Base-by-base conservation (phyloP, 208 protist genomes). In the Crithidia acanthocephali region DNA sequence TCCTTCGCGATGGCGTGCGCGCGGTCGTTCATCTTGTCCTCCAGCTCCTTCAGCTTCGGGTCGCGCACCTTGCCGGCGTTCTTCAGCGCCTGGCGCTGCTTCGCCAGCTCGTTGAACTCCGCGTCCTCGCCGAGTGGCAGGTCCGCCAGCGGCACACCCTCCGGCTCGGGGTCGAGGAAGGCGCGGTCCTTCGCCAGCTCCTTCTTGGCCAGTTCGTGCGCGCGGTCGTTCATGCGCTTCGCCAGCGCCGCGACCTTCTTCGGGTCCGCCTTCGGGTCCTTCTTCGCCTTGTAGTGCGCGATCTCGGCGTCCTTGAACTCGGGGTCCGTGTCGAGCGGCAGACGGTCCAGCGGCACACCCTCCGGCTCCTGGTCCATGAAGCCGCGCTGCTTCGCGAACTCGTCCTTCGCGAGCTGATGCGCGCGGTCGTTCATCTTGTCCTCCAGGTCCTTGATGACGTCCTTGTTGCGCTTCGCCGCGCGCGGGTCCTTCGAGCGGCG, bases 251-350 rank as follows among this genome's bases (percentile, higher is more conserved):
- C 68, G 18, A 88, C 68, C 50, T 58, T 75, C 60, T 76, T 68
- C 30, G 69, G 51, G 62, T 85, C 64, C 30, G 74, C 68, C 44
- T 75, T 72, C 15, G 73, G 73, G 45, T 85, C 65, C 74, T 83
- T 89, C 74, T 78, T 77, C 28, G 84, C 57, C 75, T 78, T 87
- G 81, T 91, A 93, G 16, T 76, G 80, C 42, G 80, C 80, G 9
- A 92, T 84, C 74, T 95, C 91, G 0, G 84, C 75, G 20, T 88
- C 82, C 76, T 89, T 90, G 81, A 95, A 95, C 30, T 87, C 76
- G 6, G 70, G 75, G 66, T 95, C 91, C 9, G 53, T 83, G 77
- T 93, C 86, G 59, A 95, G 86, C n/a, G 78, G 79, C 47, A 95
- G 71, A 47, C 82, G 79, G 25, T 79, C 68, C 15, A 95, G 79